Evolutionary conservation across 768 basidiomycete species (phyloP).

Genomic region (Hysterangium stoloniferum): DNA sequence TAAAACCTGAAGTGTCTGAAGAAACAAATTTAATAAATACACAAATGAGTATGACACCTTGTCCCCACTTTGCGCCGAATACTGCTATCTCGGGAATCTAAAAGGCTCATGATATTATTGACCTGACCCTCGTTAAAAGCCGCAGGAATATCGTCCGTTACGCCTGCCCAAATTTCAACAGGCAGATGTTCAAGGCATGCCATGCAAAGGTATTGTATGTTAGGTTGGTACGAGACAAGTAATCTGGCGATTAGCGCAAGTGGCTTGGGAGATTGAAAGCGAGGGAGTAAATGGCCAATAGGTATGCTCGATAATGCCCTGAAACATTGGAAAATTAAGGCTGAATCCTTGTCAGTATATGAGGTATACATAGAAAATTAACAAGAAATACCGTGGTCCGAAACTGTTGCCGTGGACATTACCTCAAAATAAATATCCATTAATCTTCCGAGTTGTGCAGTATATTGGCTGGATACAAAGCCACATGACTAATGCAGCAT

Average conservation of each 20-base stretch:
- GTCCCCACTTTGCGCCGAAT: slow-evolving; percentile 53
- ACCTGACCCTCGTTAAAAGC: slow-evolving; percentile 69
- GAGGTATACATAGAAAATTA: background rate
- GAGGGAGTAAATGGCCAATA: background rate
- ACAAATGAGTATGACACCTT: background rate
- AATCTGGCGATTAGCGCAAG: slow-evolving; percentile 37
- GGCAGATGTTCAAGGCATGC: slow-evolving; percentile 53
- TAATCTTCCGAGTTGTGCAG: no score
- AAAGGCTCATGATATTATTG: slow-evolving; percentile 57
- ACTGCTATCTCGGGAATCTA: slow-evolving; percentile 50
- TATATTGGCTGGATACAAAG: background rate
- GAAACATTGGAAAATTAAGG: slow-evolving; percentile 28
- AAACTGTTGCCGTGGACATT: background rate
- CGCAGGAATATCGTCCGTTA: slow-evolving; percentile 33
- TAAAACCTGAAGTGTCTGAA: slow-evolving; percentile 55
- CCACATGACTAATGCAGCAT: background rate
- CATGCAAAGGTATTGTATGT: slow-evolving; percentile 61
- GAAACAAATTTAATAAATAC: background rate
- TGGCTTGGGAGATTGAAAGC: slow-evolving; percentile 7
- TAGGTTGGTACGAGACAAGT: slow-evolving; percentile 48
- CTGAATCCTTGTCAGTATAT: slow-evolving; percentile 16
- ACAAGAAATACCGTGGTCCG: background rate
- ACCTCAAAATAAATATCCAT: background rate
- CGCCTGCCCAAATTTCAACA: slow-evolving; percentile 60
- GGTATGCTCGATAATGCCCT: slow-evolving; percentile 23